Conservation (phyloP, 1,139 yeast species). For the Geotrichum citri-aurantii region DNA sequence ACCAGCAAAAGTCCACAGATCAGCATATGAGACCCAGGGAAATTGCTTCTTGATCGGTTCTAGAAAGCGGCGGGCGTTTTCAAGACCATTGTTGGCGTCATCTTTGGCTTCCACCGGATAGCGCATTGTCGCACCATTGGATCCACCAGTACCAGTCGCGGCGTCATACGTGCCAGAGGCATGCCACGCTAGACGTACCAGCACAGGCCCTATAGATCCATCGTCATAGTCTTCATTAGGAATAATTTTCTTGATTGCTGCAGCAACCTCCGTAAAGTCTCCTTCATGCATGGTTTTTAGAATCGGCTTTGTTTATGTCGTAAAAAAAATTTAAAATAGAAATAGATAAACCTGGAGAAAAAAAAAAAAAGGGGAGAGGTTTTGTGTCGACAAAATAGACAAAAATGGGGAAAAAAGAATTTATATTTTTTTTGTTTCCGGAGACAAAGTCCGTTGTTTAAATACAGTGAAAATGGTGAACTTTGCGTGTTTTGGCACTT, state of each 20-base stretch:
- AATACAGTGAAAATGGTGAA: no score
- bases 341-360: neutral
- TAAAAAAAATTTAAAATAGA: neutral
- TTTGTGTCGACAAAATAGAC: neutral
- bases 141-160: conserved; percentile 54
- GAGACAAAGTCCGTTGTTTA: neutral
- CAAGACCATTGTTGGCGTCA: conserved; percentile 60
- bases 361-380: no score
- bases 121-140: conserved; percentile 66
- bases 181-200: conserved; percentile 67
- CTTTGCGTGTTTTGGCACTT: neutral
- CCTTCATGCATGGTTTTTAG: conserved; percentile 15
- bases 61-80: conserved; percentile 49
- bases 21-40: conserved; percentile 59
- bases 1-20: conserved; percentile 63
- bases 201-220: conserved; percentile 60
- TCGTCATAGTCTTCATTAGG: conserved; percentile 69
- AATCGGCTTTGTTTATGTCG: neutral
- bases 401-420: neutral
- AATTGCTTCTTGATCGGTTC: conserved; percentile 53
- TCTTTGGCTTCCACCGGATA: conserved; percentile 39
- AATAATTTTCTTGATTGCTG: conserved; percentile 69
- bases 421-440: no score
- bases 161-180: conserved; percentile 61
- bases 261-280: conserved; percentile 69